Evolutionary conservation across 2,329 filamentous ascomycete genomes (phyloP).

Genomic region (Claviceps cyperi): DNA sequence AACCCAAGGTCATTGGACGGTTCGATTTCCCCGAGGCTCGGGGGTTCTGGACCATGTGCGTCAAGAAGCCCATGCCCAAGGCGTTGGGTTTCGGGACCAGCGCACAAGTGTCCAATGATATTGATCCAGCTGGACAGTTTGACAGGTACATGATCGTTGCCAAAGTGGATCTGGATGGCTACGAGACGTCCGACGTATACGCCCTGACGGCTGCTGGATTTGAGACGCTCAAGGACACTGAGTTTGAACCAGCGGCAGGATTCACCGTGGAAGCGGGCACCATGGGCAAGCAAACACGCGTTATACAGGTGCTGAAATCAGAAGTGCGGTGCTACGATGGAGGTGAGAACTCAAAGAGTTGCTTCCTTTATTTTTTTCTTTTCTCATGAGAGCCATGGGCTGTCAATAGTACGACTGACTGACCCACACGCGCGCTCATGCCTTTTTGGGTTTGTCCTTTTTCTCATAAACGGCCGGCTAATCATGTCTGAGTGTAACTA

Average conservation of each 20-base stretch:
- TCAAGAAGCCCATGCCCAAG: slow-evolving; percentile 52
- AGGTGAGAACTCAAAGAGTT: slow-evolving; percentile 36
- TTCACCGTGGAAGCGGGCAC: slow-evolving; percentile 75
- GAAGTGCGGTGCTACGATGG: slow-evolving; percentile 86
- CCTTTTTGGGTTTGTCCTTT: no score
- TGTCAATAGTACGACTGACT: not conserved
- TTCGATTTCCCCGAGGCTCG: slow-evolving; percentile 60
- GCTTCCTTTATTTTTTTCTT: not conserved
- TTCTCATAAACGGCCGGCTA: no score
- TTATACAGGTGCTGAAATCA: slow-evolving; percentile 75
- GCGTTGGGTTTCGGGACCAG: slow-evolving; percentile 29
- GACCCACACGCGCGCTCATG: not conserved
- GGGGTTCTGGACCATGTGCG: slow-evolving; percentile 68
- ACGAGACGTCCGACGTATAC: slow-evolving; percentile 68
- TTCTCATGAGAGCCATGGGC: not conserved
- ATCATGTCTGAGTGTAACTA: slow-evolving; percentile 17
- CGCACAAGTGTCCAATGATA: slow-evolving; percentile 37
- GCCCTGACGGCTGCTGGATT: slow-evolving; percentile 58
- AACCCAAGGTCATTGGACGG: slow-evolving; percentile 54
- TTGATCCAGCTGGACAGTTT: slow-evolving; percentile 45
- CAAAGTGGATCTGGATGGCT: slow-evolving; percentile 52
- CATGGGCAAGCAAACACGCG: slow-evolving; percentile 63
- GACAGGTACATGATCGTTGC: slow-evolving; percentile 76
- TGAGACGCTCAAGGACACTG: slow-evolving; percentile 63
- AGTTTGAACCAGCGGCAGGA: slow-evolving; percentile 84